Evolutionary conservation across 2,329 filamentous ascomycete genomes (phyloP).

Genomic region (Monilinia fructigena): DNA sequence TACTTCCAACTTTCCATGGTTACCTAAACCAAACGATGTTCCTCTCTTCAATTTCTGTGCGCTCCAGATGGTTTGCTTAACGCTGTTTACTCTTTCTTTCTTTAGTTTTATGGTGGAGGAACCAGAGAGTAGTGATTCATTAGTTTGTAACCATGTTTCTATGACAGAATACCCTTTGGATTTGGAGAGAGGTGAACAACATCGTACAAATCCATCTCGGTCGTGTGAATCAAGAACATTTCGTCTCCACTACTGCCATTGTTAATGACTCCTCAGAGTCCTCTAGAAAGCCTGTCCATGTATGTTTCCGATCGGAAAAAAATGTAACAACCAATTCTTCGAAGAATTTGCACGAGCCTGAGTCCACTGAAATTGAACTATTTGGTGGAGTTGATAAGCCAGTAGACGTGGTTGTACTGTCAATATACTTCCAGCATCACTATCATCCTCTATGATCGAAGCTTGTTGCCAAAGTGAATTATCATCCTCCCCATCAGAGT

Average conservation of each 20-base stretch:
- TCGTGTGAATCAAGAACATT: slow-evolving; percentile 26
- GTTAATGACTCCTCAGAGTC: slow-evolving; percentile 26
- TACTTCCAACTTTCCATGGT: slow-evolving; percentile 13
- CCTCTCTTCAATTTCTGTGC: background rate
- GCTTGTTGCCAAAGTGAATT: background rate
- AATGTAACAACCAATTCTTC: slow-evolving; percentile 16
- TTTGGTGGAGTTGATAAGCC: background rate
- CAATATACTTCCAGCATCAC: background rate
- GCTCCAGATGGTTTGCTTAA: slow-evolving; percentile 4
- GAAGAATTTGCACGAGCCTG: background rate
- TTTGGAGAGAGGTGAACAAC: background rate
- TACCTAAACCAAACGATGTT: background rate
- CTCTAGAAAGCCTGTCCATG: slow-evolving; percentile 25
- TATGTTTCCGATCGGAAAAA: slow-evolving; percentile 14
- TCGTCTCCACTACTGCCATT: slow-evolving; percentile 24
- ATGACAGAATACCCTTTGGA: slow-evolving; percentile 3
- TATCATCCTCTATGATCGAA: too few relatives aligned
- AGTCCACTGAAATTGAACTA: background rate
- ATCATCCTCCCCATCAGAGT: slow-evolving; percentile 25
- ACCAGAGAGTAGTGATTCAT: slow-evolving; percentile 12
- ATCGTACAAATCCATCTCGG: slow-evolving; percentile 17
- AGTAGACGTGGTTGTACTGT: background rate
- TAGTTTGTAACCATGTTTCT: slow-evolving; percentile 12
- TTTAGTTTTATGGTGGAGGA: background rate
- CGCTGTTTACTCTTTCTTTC: slow-evolving; percentile 3